Base-by-base conservation (phyloP, 352 stramenopile genomes). In the Pilasporangium apinafurcum region DNA sequence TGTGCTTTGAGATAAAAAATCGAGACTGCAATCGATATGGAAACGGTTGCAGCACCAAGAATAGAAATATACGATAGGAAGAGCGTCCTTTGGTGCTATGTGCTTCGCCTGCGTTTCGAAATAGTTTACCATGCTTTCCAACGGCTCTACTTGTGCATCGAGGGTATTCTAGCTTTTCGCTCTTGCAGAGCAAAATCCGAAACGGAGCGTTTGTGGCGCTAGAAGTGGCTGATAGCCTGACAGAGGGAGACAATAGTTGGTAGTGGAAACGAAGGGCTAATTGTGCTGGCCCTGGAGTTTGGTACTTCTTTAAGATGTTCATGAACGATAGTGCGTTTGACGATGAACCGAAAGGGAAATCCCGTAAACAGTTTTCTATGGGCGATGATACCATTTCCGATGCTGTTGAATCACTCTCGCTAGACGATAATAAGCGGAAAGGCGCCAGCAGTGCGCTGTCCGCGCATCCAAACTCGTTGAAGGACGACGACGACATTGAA, bases 261-360 rank as follows among this genome's bases (percentile, higher is more conserved):
- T 37, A 37, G n/a, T n/a, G 8, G 13, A n/a, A 18, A 37, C 8
- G 32, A 18, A 6, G 8, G 21, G 32, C 32, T 37, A 22, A 7
- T 12, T 37, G 12, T 37, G 21, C 8, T 13, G 32, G n/a, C 7
- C 12, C 7, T 7, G 8, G 8, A 37, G 32, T 7, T n/a, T 7
- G n/a, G 32, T 37, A 7, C n/a, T 24, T 24, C 12, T 25, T 25
- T 9, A 63, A 2, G n/a, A 92, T 90, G 80, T 92, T 92, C 48
- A 90, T 92, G 77, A 86, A 83, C 47, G 73, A 83, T 29, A 59
- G 60, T 26, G 74, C 77, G 21, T 86, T 90, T 50, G 77, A 90
- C 33, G 80, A 92, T 27, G 73, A 88, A 38, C 37, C 31, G 13
- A 37, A 52, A 6, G 37, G 54, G 10, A 56, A 59, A 25, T 31